A percentile compares a stretch with the other conserved stretches of the same genome.
Conservation (phyloP, 108 stramenopile genomes). For the Nannochloropsis salina region DNA sequence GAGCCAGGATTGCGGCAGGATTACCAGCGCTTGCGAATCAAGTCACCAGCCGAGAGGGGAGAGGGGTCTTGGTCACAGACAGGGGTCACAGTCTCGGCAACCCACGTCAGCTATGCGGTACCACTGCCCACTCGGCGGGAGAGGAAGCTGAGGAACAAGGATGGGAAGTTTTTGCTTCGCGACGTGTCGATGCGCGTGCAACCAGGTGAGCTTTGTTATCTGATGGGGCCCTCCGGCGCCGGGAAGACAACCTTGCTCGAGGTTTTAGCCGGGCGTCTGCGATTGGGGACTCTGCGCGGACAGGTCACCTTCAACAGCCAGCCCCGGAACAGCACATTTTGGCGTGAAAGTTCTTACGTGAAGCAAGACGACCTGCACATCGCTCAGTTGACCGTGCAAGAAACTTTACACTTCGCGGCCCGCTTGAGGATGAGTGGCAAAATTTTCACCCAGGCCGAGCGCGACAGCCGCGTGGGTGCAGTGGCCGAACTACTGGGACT, state of each 20-base stretch:
- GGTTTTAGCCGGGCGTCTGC: conserved; percentile 71
- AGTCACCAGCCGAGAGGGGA: conserved; percentile 2
- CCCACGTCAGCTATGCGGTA: neutral
- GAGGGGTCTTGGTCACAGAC: neutral
- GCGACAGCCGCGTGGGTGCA: conserved; percentile 12
- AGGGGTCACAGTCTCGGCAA: neutral
- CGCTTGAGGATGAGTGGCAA: conserved; percentile 29
- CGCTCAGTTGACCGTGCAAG: conserved; percentile 42
- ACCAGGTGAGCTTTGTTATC: neutral
- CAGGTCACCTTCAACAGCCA: conserved; percentile 73
- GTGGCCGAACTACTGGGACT: conserved; percentile 26
- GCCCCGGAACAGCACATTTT: conserved; percentile 32
- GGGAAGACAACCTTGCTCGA: conserved; percentile 70
- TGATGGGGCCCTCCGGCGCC: neutral
- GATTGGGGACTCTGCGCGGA: conserved; percentile 65
- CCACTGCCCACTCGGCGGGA: neutral
- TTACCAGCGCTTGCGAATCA: neutral
- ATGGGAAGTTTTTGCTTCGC: neutral
- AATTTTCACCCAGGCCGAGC: neutral
- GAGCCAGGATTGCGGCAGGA: neutral
- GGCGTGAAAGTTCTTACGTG: conserved; percentile 35
- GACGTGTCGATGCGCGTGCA: conserved; percentile 17
- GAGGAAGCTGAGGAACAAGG: neutral
- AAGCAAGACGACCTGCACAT: conserved; percentile 47
- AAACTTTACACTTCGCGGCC: conserved; percentile 42